phyloP scores from a whole-genome alignment of 169 alveolate genomes.

The Perkinsus olseni region DNA sequence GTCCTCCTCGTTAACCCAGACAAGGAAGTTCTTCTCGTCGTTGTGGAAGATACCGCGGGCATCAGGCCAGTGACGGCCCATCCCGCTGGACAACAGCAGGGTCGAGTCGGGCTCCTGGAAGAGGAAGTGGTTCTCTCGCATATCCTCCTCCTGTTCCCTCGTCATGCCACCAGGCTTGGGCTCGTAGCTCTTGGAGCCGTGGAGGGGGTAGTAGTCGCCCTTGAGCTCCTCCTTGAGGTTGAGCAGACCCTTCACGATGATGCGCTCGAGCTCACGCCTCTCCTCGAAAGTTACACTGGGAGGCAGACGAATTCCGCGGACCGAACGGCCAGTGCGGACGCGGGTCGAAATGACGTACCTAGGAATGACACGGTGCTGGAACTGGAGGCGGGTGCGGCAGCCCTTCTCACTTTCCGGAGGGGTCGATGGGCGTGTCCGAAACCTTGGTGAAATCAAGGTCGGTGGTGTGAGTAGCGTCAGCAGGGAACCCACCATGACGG shows the following conservation, averaged over 20 bases:
- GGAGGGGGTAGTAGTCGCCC: constrained; percentile 39
- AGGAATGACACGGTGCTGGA: constrained; percentile 12
- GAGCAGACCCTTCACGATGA: constrained; percentile 14
- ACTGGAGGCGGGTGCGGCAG: constrained; percentile 10
- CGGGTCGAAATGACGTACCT: constrained; percentile 25
- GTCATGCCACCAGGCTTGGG: constrained; percentile 23
- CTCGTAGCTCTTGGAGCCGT: neutral
- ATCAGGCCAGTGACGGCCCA: constrained; percentile 47
- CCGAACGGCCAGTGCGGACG: constrained; percentile 18
- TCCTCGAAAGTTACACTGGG: constrained; percentile 31
- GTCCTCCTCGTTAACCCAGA: constrained; percentile 55
- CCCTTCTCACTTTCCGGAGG: constrained; percentile 11
- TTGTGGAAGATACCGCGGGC: constrained; percentile 45
- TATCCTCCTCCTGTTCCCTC: constrained; percentile 29
- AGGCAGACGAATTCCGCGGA: constrained; percentile 32
- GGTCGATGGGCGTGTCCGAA: constrained; percentile 6
- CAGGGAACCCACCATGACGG: constrained; percentile 11
- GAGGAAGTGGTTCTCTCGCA: constrained; percentile 37
- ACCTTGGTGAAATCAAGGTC: constrained; percentile 26
- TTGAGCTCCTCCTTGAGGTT: constrained; percentile 27
- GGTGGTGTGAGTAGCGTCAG: constrained; percentile 19
- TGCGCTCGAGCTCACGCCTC: constrained; percentile 30
- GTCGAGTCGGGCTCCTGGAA: constrained; percentile 37
- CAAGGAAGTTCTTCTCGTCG: constrained; percentile 37
- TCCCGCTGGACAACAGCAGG: constrained; percentile 16